Base-by-base conservation (phyloP, 352 stramenopile species). In the Blastocystis sp. region DNA sequence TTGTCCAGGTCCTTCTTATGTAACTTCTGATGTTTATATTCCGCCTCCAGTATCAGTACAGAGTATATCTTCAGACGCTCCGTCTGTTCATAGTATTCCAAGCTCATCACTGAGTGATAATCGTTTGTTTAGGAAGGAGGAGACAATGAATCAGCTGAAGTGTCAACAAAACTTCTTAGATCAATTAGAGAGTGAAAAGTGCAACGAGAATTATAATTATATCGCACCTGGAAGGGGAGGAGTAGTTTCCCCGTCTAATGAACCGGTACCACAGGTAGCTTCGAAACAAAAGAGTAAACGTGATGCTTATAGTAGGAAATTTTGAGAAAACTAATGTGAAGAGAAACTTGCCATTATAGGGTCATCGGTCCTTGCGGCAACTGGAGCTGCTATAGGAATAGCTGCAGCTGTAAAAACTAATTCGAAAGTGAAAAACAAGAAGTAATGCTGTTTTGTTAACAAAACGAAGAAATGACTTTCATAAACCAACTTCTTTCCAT, bases 401-500 rank as follows among this genome's bases (percentile, higher is more conserved):
- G 60, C 24, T 40, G 15, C 60, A 33, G 60, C 60, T 33, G 60
- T 44, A 30, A 22, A 37, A 30, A 22, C 13, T 13, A 30, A n/a
- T 33, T n/a, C 42, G 60, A 33, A 22, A 24, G 1, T 4, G 9
- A 33, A 19, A 35, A 19, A 33, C 9, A 70, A 70, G 33, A 7
- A 33, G 40, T 40, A 17, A 37, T 17, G 24, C 4, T 70, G 33
- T 70, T 22, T 35, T 64, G 9, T 0, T 27, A 64, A 35, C 30
- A 35, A 64, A 48, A 48, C 40, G 40, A 48, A 48, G 40, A 48
- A 48, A 48, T 2, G 40, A 48, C 40, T 9, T 15, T 33, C 9
- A 77, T 35, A 77, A 57, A 51, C 64, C 64, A 11, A 77, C 64
- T 77, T 77, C 73, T 51, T 60, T 84, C 58, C 54, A 70, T 44